Percentiles rank a stretch among this genome's conserved stretches.
Conservation (phyloP, 1,284 basidiomycete species). For the Veloporphyrellus conicus region DNA sequence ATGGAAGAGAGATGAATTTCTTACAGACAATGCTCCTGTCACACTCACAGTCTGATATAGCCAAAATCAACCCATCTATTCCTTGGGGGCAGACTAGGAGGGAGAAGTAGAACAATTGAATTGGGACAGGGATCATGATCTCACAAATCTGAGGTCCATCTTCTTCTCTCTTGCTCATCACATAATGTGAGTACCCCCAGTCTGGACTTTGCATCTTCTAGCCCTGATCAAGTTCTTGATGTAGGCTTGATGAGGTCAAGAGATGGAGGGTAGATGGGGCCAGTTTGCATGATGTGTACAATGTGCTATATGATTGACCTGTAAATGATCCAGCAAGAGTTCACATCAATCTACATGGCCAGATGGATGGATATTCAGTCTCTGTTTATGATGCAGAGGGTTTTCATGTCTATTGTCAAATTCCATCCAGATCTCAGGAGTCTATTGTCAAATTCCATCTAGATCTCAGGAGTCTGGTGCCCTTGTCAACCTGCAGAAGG, state of each 20-base stretch:
- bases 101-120: background rate
- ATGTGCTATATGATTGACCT: no score
- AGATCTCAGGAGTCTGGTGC: no score
- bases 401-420: background rate
- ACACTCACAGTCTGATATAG: conserved; percentile 2
- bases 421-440: no score
- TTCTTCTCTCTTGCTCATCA: conserved; percentile 3
- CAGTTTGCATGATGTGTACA: no score
- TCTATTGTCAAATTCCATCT: no score
- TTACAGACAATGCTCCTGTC: conserved; percentile 1
- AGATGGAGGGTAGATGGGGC: background rate
- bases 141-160: no score
- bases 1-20: conserved; percentile 5
- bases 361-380: no score
- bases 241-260: background rate
- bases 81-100: no score
- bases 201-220: no score
- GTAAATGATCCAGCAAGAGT: no score
- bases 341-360: no score
- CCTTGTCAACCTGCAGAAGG: conserved; percentile 1
- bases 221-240: background rate
- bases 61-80: conserved; percentile 11
- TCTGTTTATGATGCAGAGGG: background rate
- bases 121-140: background rate
- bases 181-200: background rate